Percentiles rank a stretch among this genome's conserved stretches.
Conservation (phyloP, 139 green algal genomes). For the Coelastrella sp. region DNA sequence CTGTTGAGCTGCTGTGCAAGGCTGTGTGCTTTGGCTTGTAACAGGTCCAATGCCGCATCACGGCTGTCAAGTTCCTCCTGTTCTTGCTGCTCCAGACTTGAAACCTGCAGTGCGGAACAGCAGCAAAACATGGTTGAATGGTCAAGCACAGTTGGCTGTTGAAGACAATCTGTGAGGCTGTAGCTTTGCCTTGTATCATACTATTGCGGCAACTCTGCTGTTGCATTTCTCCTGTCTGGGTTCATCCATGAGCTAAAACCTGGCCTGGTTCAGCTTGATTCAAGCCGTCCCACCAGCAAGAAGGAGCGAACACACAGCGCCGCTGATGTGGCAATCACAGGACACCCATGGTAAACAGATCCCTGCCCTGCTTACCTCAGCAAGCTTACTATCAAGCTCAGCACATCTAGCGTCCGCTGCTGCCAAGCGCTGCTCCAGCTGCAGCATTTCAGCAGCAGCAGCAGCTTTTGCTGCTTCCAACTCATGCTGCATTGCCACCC, state of each 20-base stretch:
- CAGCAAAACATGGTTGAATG: no score
- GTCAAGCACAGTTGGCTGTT: no score
- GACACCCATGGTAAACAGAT: no score
- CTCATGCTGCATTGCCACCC: not conserved
- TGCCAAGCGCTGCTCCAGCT: conserved; percentile 1
- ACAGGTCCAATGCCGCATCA: not conserved
- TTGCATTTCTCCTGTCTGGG: no score
- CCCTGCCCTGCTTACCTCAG: not conserved
- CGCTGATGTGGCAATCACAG: no score
- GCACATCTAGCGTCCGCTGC: not conserved
- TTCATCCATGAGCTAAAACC: no score
- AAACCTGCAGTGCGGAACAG: not conserved
- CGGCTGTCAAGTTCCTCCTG: conserved; percentile 11
- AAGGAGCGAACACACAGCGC: no score
- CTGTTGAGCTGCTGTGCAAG: not conserved
- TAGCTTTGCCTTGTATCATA: no score
- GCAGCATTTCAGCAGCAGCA: not conserved
- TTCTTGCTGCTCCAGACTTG: not conserved
- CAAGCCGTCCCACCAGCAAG: no score
- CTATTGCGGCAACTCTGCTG: no score
- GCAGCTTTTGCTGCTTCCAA: not conserved
- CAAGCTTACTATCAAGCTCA: not conserved
- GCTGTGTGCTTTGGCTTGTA: conserved; percentile 19
- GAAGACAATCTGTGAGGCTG: not conserved
- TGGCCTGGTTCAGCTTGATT: no score